These are phyloP conservation scores for Beauveria brongniartii DNA, from an alignment of 2,329 filamentous ascomycete genomes.

Conservation along the genomic window DNA sequence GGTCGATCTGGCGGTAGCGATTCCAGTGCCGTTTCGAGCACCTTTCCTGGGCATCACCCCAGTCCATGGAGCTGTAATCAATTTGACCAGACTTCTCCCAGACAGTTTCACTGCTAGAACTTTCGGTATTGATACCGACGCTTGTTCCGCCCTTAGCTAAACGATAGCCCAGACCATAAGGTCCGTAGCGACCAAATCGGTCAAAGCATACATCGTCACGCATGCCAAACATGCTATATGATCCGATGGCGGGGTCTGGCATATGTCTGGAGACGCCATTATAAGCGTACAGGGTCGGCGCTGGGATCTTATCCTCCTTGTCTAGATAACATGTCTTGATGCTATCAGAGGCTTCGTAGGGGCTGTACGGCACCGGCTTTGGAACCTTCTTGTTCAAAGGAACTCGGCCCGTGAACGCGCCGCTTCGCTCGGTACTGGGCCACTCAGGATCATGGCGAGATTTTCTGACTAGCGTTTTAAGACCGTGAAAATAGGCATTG, in stretches of 20 bases:
- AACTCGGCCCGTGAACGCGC: conserved; percentile 3
- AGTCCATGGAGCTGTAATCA: conserved; percentile 47
- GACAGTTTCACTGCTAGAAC: conserved; percentile 54
- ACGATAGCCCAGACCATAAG: conserved; percentile 80
- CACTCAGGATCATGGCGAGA: conserved; percentile 65
- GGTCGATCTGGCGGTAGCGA: conserved; percentile 42
- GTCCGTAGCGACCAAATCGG: conserved; percentile 72
- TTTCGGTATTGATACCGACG: conserved; percentile 65
- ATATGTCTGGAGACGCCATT: conserved; percentile 66
- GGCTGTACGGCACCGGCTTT: conserved; percentile 49
- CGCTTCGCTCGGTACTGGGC: conserved; percentile 35
- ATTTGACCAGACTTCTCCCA: conserved; percentile 49
- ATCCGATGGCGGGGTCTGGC: conserved; percentile 70
- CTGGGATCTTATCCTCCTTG: conserved; percentile 43
- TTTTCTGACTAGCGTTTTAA: conserved; percentile 59
- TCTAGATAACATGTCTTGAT: conserved; percentile 59
- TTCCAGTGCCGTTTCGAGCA: conserved; percentile 54
- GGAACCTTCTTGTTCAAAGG: conserved; percentile 25
- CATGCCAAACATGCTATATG: conserved; percentile 65
- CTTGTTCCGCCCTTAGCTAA: conserved; percentile 61
- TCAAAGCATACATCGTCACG: conserved; percentile 80
- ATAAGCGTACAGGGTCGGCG: conserved; percentile 60
- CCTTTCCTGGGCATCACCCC: conserved; percentile 44
- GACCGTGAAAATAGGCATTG: conserved; percentile 70
- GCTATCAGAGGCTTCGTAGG: conserved; percentile 55